Base-by-base conservation (phyloP, 1,284 basidiomycete genomes). In the Blastosporella zonata region DNA sequence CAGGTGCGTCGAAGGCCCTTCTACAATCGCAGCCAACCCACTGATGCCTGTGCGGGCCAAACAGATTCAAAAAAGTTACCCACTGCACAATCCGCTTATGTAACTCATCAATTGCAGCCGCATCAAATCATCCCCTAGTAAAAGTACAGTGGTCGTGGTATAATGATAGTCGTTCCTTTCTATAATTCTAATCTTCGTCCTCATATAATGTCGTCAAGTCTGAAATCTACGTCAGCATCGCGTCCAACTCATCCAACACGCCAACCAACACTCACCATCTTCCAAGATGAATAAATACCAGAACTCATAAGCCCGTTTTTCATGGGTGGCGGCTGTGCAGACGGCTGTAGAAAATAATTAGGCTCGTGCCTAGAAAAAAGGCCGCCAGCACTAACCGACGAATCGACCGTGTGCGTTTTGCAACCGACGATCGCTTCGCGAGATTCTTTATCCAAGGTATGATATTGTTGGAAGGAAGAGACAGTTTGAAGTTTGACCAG, bases 311-410 rank as follows among this genome's bases (percentile, higher is more conserved):
- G 10, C 15, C 13, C 38, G 38, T 39, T 18, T 20, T 25, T 50
- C 37, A 54, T 36, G 52, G 53, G 21, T 54, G 53, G 6, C 53
- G 53, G 21, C 46, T 54, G 17, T 54, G 43, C 10, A 50, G 41
- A 23, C 51, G 47, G 6, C 50, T 52, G 36, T 6, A 8, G 2
- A 38, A 1, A 37, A 37, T 21, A 13, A n/a, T 46, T 18, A 49
- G 35, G 3, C 20, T 21, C 8, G 1, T 3, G 1, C 2, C 10
- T 5, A 21, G 12, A 46, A 36, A 12, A 1, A 5, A 22, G 29
- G 13, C 4, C 13, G 38, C 5, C 7, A 18, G 8, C n/a, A 46
- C 46, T 23, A 8, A 52, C 47, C 50, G 50, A 36, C 50, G 50
- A 46, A 47, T 45, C 2, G 50, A 46, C 37, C 54, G 54, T 8